These are phyloP conservation scores for Escovopsis sp. DNA, from an alignment of 2,329 filamentous ascomycete species.

Conservation along the genomic window DNA sequence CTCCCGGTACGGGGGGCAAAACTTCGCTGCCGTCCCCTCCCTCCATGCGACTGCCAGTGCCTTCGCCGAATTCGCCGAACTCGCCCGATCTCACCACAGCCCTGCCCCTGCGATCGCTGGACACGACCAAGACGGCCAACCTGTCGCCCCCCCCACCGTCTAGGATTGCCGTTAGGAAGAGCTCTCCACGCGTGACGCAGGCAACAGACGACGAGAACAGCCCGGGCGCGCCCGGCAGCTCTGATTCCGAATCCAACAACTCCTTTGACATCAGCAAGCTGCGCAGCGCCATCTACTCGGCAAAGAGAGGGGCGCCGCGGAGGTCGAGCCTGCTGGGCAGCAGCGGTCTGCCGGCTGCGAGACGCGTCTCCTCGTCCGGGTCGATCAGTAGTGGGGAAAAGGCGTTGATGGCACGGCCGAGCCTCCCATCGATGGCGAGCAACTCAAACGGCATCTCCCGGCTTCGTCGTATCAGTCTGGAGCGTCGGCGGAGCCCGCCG, in stretches of 20 bases:
- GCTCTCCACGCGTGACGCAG: conserved; percentile 14
- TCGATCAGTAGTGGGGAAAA: conserved; percentile 16
- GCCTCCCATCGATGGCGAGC: conserved; percentile 30
- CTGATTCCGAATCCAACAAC: conserved; percentile 32
- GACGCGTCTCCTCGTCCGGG: conserved; percentile 31
- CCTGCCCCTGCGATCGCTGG: conserved; percentile 34
- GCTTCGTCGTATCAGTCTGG: conserved; percentile 32
- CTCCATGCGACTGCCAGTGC: conserved; percentile 39
- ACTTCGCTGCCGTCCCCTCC: conserved; percentile 46
- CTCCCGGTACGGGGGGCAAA: conserved; percentile 26
- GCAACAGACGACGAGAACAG: conserved; percentile 36
- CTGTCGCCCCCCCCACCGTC: conserved; percentile 25
- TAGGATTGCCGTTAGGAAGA: conserved; percentile 10
- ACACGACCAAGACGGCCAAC: conserved; percentile 34
- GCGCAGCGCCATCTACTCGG: conserved; percentile 37
- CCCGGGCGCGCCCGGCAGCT: conserved; percentile 26
- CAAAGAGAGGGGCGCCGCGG: conserved; percentile 30
- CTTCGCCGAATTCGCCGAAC: conserved; percentile 28
- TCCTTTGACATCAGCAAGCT: conserved; percentile 38
- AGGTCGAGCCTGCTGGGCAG: conserved; percentile 23
- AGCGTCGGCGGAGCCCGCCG: conserved; percentile 37
- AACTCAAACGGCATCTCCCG: conserved; percentile 41
- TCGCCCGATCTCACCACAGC: conserved; percentile 13
- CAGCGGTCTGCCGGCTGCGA: conserved; percentile 20
- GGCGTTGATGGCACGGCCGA: conserved; percentile 12